Evolutionary conservation across 768 basidiomycete species (phyloP), one percentile per base, ranked within the genome.

Genomic region (Suillus alpinus): DNA sequence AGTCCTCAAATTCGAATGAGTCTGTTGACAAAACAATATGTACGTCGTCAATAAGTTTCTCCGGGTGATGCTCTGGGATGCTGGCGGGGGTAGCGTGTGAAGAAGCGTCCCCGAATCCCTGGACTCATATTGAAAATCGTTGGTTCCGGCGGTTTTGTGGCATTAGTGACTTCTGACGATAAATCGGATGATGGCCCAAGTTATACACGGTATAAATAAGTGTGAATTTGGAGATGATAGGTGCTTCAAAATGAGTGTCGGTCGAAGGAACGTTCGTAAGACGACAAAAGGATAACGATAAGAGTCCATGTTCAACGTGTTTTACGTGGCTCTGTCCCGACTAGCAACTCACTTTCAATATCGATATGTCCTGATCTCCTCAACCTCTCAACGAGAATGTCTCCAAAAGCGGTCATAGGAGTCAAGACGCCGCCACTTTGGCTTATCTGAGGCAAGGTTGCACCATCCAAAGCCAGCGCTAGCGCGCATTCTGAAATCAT

Each of bases 401-500:
- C 85, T 16, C 94, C 95, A 59, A 96, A 81, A 1, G 91, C 95
- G 4, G 84, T 86, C 73, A 88, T 84, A 0, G 95, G 88, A 2
- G 95, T 98, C 53, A 97, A 77, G 2, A 95, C 74, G 1, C 95
- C 95, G 16, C 95, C 95, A 50, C 78, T 72, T 53, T 76, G 78
- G 4, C 83, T 87, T 7, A 87, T 70, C 1, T 77, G 64, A 0
- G 92, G 83, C 2, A 94, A 81, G 16, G 75, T 78, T 18, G 82
- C 76, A 32, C 78, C 67, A 13, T 85, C 80, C 2, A 91, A 75
- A 18, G 88, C 77, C 55, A 95, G 76, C 18, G 83, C 81, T 14
- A 98, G 80, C 0, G 92, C 95, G 16, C 83, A 84, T 76, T 95
- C 93, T 0, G 83, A 77, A n/a, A 93, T 80, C 81, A 95, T 83